Evolutionary conservation across 306 rosid species (phyloP), one percentile per base, ranked within the genome.

Genomic region (Chamaecrista fasciculata): DNA sequence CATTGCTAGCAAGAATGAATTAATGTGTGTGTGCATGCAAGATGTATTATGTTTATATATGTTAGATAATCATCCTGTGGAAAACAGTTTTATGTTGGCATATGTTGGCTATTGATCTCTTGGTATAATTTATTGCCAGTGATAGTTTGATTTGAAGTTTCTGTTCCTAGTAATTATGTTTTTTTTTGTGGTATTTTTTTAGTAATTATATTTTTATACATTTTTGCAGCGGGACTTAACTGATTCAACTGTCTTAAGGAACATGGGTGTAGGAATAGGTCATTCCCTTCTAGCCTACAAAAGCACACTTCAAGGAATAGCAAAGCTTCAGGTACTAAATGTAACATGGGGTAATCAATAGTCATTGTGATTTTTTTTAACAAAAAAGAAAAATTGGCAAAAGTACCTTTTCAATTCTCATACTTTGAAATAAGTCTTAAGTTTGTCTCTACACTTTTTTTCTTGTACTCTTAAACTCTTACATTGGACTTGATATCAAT

Each of bases 181-280:
- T 5, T 7, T 11, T 12, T 28, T 4, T 59, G n/a, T n/a, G n/a
- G n/a, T n/a, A n/a, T n/a, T n/a, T n/a, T 33, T 33, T 4, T 33
- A 33, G 6, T 33, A 33, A 28, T 28, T 28, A 28, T 28, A 28
- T 28, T 33, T 33, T 33, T 33, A 0, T 4, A 33, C 4, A 33
- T 51, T 59, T 53, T 62, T 75, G 69, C 82, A 87, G 94, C 82
- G 94, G 65, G 90, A 88, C 81, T 84, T 94, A 78, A 94, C 98
- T n/a, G 97, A 94, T 81, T 94, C 98, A 36, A 94, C 98, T 24
- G 97, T 94, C 53, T 53, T 90, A 34, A 85, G 98, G 82, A 94
- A 88, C 78, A 83, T 94, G 90, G 94, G 96, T 75, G 94, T 90
- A 0, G 96, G 88, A 52, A 62, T 94, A 26, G 98, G 94, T 15